Percentiles rank a stretch among this genome's conserved stretches.
phyloP scores from a whole-genome alignment of 352 stramenopile species.

The Blastocystis sp. region DNA sequence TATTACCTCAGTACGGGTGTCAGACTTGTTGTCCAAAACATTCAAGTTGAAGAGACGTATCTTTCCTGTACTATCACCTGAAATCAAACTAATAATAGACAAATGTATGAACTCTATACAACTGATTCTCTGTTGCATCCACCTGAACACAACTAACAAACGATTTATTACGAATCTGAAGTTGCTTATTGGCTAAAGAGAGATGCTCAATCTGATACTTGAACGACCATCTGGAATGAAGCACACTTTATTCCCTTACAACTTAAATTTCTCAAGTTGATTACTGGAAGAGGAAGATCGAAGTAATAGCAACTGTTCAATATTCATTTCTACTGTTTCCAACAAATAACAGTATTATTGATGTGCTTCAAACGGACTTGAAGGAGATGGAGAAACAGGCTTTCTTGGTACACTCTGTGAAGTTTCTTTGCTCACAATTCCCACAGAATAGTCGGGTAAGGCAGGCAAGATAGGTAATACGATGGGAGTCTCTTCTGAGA shows the following conservation, averaged over 20 bases:
- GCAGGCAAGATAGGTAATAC: not conserved
- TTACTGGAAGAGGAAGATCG: not conserved
- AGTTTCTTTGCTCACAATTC: not conserved
- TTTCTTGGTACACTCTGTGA: not conserved
- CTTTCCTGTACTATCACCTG: constrained; percentile 27
- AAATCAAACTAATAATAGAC: not conserved
- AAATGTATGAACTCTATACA: not conserved
- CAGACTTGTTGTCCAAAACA: not conserved
- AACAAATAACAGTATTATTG: too few species aligned
- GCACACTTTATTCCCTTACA: not conserved
- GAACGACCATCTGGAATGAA: not conserved
- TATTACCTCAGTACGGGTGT: not conserved
- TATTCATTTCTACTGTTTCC: not conserved
- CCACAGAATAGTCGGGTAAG: not conserved
- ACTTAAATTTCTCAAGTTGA: not conserved
- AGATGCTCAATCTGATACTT: not conserved
- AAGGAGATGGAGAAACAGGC: too few species aligned
- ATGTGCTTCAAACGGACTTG: too few species aligned
- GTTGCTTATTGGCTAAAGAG: not conserved
- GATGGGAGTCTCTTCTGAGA: not conserved
- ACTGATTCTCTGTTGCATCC: constrained; percentile 4
- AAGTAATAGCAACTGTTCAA: not conserved
- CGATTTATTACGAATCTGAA: not conserved
- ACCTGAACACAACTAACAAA: constrained; percentile 33
- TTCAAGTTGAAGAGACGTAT: constrained; percentile 47